Base-by-base conservation (phyloP, 2,329 filamentous ascomycete genomes). In the Ophiostoma sp. region DNA sequence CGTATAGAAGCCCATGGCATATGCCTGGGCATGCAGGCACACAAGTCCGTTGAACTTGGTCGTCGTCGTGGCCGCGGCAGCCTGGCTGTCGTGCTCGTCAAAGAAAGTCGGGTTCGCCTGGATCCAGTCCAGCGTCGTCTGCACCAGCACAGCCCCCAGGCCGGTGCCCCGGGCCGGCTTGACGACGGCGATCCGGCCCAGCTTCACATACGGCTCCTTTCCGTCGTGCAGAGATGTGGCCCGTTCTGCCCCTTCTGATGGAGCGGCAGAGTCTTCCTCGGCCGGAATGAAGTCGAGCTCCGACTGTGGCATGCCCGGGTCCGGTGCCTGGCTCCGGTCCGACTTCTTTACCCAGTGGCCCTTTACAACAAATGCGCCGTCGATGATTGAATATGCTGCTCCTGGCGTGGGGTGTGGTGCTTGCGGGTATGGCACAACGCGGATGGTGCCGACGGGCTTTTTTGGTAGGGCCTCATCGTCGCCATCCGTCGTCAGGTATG, bases 381-480 rank as follows among this genome's bases (percentile, higher is more conserved):
- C 78, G 69, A 80, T 78, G 14, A 68, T 65, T 7, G 40, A 60
- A 74, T 86, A 87, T 40, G 75, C 75, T 5, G 79, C 82, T 5
- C 82, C 85, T 0, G 77, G 75, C 71, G 80, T 75, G 60, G 87
- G 86, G 77, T 94, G 87, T 44, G 87, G 81, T 9, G 81, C 79
- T 74, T 96, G 90, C 1, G 91, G 92, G 66, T 92, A 92, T 0
- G 93, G 93, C 0, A 96, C 90, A 11, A 96, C 81, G 36, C 93
- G 87, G 69, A 96, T 84, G 1, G 90, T 92, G 7, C 89, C 92
- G 67, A 94, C 86, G 66, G 27, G n/a, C 36, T 40, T 14, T 16
- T 41, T 62, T 36, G 14, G 27, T 16, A 41, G 36, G 41, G 2
- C 36, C 52, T 52, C 27, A 27, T 27, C 27, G 49, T 16, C n/a